Percentiles rank a stretch among this genome's conserved stretches.
phyloP scores from a whole-genome alignment of 2,329 filamentous ascomycete species.

The Macrophomina phaseolina region DNA sequence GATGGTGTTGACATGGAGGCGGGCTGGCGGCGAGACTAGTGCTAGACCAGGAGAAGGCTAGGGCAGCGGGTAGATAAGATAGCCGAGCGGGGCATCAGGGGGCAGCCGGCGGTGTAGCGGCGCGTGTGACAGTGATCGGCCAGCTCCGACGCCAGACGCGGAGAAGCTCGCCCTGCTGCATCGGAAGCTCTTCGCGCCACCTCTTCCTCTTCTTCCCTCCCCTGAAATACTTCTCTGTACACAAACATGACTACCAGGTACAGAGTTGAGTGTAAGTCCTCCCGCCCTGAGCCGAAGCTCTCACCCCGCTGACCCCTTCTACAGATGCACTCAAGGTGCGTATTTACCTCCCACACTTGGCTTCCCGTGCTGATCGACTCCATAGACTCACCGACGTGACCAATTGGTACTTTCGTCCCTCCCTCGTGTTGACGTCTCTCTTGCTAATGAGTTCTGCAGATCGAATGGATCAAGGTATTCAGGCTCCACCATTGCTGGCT shows the following conservation, averaged over 20 bases:
- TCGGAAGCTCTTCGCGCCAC: constrained; percentile 13
- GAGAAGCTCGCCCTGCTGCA: constrained; percentile 9
- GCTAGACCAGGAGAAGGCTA: neutral
- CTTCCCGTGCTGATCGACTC: constrained; percentile 28
- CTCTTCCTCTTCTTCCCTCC: constrained; percentile 6
- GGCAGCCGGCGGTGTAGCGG: constrained; percentile 1
- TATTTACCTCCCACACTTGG: constrained; percentile 24
- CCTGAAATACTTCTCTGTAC: constrained; percentile 30
- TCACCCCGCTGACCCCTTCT: constrained; percentile 16
- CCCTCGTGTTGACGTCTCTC: neutral
- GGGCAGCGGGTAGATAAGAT: constrained; percentile 18
- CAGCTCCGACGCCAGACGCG: constrained; percentile 23
- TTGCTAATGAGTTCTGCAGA: constrained; percentile 44
- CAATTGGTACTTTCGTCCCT: constrained; percentile 73
- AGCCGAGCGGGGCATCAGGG: neutral
- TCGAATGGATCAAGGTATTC: constrained; percentile 90
- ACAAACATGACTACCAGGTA: constrained; percentile 48
- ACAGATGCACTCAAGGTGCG: constrained; percentile 69
- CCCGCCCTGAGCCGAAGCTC: neutral
- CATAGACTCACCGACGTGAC: constrained; percentile 85
- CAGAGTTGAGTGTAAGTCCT: constrained; percentile 47
- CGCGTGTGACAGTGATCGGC: constrained; percentile 20
- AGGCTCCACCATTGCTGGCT: neutral
- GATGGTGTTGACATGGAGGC: constrained; percentile 10
- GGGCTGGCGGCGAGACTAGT: neutral